Conservation (phyloP, 1,284 basidiomycete genomes). For the Veloporphyrellus conicus region DNA sequence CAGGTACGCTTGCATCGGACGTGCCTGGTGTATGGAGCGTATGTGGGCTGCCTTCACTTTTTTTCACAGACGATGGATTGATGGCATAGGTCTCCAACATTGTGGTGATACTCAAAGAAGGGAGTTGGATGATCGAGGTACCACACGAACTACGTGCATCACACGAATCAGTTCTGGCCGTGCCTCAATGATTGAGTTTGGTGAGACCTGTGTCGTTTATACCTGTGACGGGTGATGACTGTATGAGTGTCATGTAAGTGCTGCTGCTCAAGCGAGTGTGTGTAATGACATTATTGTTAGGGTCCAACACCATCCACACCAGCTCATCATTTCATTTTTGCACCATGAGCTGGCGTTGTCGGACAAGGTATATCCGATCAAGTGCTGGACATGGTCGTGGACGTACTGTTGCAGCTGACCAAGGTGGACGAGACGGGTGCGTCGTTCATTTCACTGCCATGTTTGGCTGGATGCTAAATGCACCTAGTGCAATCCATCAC, state of each 20-base stretch:
- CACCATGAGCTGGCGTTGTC: constrained; percentile 69
- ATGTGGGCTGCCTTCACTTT: background rate
- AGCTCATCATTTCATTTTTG: constrained; percentile 49
- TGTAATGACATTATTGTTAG: constrained; percentile 33
- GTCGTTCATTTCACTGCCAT: constrained; percentile 21
- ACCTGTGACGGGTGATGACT: constrained; percentile 47
- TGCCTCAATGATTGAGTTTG: constrained; percentile 55
- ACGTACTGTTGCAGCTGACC: constrained; percentile 73
- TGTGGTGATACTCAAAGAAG: constrained; percentile 50
- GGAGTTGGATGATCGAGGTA: constrained; percentile 61
- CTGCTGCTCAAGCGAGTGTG: background rate
- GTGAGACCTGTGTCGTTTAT: constrained; percentile 49
- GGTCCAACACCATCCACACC: constrained; percentile 61
- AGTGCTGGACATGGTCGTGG: constrained; percentile 62
- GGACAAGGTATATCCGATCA: constrained; percentile 74
- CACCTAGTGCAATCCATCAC: constrained; percentile 57
- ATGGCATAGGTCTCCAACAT: constrained; percentile 48
- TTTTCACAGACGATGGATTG: background rate
- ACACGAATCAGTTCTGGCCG: constrained; percentile 31
- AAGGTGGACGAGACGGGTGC: constrained; percentile 71
- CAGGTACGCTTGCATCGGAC: constrained; percentile 51
- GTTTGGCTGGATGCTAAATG: background rate
- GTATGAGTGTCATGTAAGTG: constrained; percentile 49
- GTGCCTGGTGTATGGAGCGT: constrained; percentile 50
- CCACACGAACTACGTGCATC: constrained; percentile 44